These are phyloP conservation scores for Neurospora sp. DNA, from an alignment of 495 filamentous ascomycete genomes.

Conservation along the genomic window DNA sequence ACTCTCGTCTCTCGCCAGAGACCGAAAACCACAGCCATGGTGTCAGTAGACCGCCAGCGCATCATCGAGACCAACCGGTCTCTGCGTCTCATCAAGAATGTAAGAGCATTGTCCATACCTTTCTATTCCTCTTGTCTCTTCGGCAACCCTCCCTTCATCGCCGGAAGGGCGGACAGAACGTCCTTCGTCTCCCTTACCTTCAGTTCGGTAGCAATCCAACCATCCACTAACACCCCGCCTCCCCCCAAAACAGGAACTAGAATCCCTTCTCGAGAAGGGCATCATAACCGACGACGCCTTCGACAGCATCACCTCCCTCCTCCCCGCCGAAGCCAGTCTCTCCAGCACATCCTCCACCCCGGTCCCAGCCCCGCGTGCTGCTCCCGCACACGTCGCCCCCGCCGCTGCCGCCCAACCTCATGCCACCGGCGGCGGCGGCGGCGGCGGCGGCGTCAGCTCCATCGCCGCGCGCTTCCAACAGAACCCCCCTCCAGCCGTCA, in stretches of 20 bases:
- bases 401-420: slow-evolving; percentile 33
- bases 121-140: not conserved
- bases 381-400: slow-evolving; percentile 23
- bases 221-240: not conserved
- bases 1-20: not conserved
- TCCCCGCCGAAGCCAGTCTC: slow-evolving; percentile 57
- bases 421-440: slow-evolving; percentile 52
- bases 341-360: slow-evolving; percentile 30
- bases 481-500: slow-evolving; percentile 13
- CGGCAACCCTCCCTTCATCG: not conserved
- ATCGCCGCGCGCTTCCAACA: slow-evolving; percentile 14
- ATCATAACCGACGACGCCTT: slow-evolving; percentile 63
- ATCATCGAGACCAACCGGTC: slow-evolving; percentile 65
- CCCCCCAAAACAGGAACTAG: slow-evolving; percentile 61
- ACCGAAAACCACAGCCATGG: slow-evolving; percentile 17
- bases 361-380: slow-evolving; percentile 15
- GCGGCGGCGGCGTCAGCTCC: slow-evolving; percentile 39
- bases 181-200: not conserved
- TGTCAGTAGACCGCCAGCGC: slow-evolving; percentile 34
- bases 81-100: slow-evolving; percentile 74
- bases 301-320: slow-evolving; percentile 56
- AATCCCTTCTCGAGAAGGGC: slow-evolving; percentile 70
- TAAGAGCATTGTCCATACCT: slow-evolving; percentile 25
- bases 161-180: not conserved
- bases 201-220: not conserved